Evolutionary conservation across 129 eudicot genomes (phyloP), one percentile per base, ranked within the genome.

Genomic region (Erigeron canadensis): DNA sequence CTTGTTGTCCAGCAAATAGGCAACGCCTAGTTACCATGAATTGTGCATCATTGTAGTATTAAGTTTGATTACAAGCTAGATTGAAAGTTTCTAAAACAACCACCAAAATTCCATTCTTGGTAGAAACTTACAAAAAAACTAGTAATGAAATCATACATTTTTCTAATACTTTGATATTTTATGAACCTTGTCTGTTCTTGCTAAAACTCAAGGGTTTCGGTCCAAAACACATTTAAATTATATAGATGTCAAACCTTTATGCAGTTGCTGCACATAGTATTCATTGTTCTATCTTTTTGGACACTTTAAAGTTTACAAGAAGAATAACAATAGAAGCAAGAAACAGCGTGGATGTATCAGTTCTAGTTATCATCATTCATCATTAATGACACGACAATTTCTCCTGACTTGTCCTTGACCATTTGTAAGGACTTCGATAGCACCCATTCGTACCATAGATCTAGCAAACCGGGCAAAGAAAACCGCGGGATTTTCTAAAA

Each of bases 391-490:
- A 5, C 65, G 69, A 17, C 86, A 82, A 51, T 69, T 69, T 68
- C 39, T 77, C 55, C 86, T 77, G 10, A 82, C 70, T 77, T 82
- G 77, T 55, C 86, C 86, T 28, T 75, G 51, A 44, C 34, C 66
- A 12, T 65, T 71, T 0, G 82, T 82, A 11, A 82, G 80, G 21
- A 82, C 80, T 8, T 68, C 74, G 46, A 82, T 69, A 9, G 56
- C 71, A 6, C 82, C 78, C 83, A 82, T 82, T 11, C 65, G 64
- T 38, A 67, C 54, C 76, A 82, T 82, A 13, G 83, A 77, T 10
- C 19, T 60, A 13, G 77, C 74, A 70, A 82, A 82, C 56, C 69
- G 22, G 0, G 77, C 67, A n/a, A 70, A 70, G 68, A 81, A 81
- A 37, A 75, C 75, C 13, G 40, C 0, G 4, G 81, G 59, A 7